Evolutionary conservation across 495 filamentous ascomycete genomes (phyloP), one percentile per base, ranked within the genome.

Genomic region (Aspergillus cristatus): DNA sequence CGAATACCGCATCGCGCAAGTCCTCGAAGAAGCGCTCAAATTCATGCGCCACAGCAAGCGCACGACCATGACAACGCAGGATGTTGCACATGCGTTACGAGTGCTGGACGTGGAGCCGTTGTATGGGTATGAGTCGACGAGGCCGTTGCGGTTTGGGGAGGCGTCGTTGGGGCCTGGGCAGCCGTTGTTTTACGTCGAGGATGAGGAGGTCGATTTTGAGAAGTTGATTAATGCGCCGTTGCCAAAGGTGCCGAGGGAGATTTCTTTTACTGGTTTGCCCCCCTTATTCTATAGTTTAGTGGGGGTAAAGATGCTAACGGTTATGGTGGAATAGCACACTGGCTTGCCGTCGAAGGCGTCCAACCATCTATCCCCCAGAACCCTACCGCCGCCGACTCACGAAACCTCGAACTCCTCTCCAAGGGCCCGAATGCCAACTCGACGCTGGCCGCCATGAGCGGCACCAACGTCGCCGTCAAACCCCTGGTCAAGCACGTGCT

Each of bases 191-290:
- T 98, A 98, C 51, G 82, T 98, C 18, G 93, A 98, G 54, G 91
- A 98, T 62, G 91, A 98, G 51, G 91, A 98, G 66, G 81, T 96
- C 18, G 91, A 98, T 55, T 96, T 98, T 53, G 91, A 98, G 63
- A 96, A 96, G 63, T 63, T 98, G 46, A 97, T 98, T 55, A 98
- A 98, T 65, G 84, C 84, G 28, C 86, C 91, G 5, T 62, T 98
- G 40, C 91, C 91, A 6, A 96, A 89, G 51, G 87, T 98, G 10
- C 93, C 91, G 5, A 67, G 87, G n/a, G 91, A 98, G 53, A 79
- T 90, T 26, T 81, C 79, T 17, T 87, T 95, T 51, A 97, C 91
- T 7, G 79, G 87, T 93, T 61, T 48, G 70, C 53, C 13, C 18
- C 18, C 28, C 28, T 5, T 13, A 26, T 32, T 16, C 35, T 24